phyloP scores from a whole-genome alignment of 2,329 filamentous ascomycete genomes.

The Chaetomiaceae sp. region DNA sequence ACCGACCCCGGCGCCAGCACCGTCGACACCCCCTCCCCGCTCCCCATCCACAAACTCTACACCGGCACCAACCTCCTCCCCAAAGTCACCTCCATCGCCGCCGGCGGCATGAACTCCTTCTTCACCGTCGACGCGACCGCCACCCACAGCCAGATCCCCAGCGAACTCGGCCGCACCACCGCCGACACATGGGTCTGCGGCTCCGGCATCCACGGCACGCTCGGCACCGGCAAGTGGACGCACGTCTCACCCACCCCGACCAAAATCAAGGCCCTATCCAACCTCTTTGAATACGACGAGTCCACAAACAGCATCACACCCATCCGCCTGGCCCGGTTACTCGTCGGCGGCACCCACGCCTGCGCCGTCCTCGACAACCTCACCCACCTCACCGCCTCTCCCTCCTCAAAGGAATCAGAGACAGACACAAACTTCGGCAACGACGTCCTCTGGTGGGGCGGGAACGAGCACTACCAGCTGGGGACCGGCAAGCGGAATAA shows the following conservation, averaged over 20 bases:
- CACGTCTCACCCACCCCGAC: slow-evolving; percentile 73
- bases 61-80: slow-evolving; percentile 57
- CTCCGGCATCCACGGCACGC: slow-evolving; percentile 73
- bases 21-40: slow-evolving; percentile 64
- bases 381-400: slow-evolving; percentile 57
- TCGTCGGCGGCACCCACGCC: slow-evolving; percentile 74
- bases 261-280: slow-evolving; percentile 79
- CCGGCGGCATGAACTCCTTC: slow-evolving; percentile 82
- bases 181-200: slow-evolving; percentile 85
- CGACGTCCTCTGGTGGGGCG: slow-evolving; percentile 90
- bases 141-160: slow-evolving; percentile 36
- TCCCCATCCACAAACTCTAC: slow-evolving; percentile 72
- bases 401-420: slow-evolving; percentile 36
- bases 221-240: slow-evolving; percentile 86
- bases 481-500: slow-evolving; percentile 89
- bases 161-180: slow-evolving; percentile 46
- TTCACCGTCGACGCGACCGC: slow-evolving; percentile 76
- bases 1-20: slow-evolving; percentile 56
- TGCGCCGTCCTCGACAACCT: slow-evolving; percentile 81
- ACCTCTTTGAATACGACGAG: slow-evolving; percentile 85
- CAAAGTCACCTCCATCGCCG: slow-evolving; percentile 71
- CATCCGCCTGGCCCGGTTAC: slow-evolving; percentile 70
- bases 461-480: slow-evolving; percentile 90
- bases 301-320: slow-evolving; percentile 61
- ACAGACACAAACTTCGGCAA: slow-evolving; percentile 84